Base-by-base conservation (phyloP, 352 stramenopile genomes). In the Phytophthora tentaculata region DNA sequence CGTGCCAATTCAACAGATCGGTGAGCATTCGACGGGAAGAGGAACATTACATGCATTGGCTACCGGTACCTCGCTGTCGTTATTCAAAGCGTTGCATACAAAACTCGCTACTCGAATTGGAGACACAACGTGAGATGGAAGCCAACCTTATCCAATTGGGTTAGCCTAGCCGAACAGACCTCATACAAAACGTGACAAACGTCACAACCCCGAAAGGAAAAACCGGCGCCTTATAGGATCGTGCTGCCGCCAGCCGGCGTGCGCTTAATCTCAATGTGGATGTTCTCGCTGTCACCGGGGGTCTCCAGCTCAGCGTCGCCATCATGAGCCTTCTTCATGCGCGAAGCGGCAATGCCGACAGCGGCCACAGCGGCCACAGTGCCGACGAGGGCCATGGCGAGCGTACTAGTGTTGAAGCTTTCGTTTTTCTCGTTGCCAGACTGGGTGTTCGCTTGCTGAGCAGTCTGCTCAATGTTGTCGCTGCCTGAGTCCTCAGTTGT, bases 191-290 rank as follows among this genome's bases (percentile, higher is more conserved):
- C 60, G 44, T 56, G 19, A 58, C 32, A 54, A 54, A 53, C 29
- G 26, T 43, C 41, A 48, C 41, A 14, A 43, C 14, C 47, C 37
- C 53, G 28, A 50, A 62, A 56, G 35, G 48, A 41, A 54, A 62
- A 37, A 51, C 10, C 47, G 20, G 44, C 20, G 20, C 28, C 72
- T 77, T 75, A 80, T 52, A 81, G 71, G 35, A 81, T 79, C 43
- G 74, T 81, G 67, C 71, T 81, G 50, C 74, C 71, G 29, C 64
- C 71, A n/a, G 71, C 71, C 43, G 74, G 74, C 32, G 74, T 81
- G 45, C 56, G 67, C 64, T 72, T 79, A 48, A 81, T 76, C 60
- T 81, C 74, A 50, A 81, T 71, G 50, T 79, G 71, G 23, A 79
- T 79, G 44, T 73, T 66, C 50, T 71, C 66, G 48, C 55, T 64